Base-by-base conservation (phyloP, 805 yeast species). In the Barnettozyma sucrosica region DNA sequence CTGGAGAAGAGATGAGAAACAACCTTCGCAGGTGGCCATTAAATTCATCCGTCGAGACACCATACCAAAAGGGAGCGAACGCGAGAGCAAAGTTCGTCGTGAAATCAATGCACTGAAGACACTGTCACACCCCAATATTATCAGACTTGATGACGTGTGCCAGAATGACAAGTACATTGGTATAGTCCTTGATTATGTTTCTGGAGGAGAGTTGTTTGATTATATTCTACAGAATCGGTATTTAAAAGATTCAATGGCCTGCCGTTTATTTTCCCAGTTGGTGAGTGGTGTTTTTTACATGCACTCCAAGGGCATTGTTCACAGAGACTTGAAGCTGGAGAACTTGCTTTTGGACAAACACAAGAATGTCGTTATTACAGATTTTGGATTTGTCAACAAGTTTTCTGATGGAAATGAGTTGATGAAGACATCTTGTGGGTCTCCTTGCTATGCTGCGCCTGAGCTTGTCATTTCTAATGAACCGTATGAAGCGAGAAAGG, bases 401-500 rank as follows among this genome's bases (percentile, higher is more conserved):
- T 93, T 69, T 51, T 61, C 60, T 42, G 66, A 68, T 32, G 75
- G 74, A 19, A 76, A 75, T 54, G 96, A 89, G 63, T 69, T 88
- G 40, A 93, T 92, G 98, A 83, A 82, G 62, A 92, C 98, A 1
- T 80, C 90, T 33, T 92, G 99, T 66, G 99, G 99, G 2, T 88
- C 96, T 3, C 99, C 99, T 1, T 92, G 99, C 65, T 92, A 92
- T 66, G 99, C 99, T 0, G 99, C 99, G 1, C 99, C 99, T 0
- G 99, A 93, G 64, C 70, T 93, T 49, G 99, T 93, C 3, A 83
- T 89, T 26, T 84, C 92, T 11, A 87, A 82, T 53, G 77, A 81
- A 46, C 89, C 95, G 14, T 93, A 93, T 63, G 89, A 86, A 55
- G 97, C 96, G 20, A 78, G 89, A 52, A 89, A 89, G 66, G 97